Base-by-base conservation (phyloP, 176 grass and related monocot genomes). In the Carex cristatella region DNA sequence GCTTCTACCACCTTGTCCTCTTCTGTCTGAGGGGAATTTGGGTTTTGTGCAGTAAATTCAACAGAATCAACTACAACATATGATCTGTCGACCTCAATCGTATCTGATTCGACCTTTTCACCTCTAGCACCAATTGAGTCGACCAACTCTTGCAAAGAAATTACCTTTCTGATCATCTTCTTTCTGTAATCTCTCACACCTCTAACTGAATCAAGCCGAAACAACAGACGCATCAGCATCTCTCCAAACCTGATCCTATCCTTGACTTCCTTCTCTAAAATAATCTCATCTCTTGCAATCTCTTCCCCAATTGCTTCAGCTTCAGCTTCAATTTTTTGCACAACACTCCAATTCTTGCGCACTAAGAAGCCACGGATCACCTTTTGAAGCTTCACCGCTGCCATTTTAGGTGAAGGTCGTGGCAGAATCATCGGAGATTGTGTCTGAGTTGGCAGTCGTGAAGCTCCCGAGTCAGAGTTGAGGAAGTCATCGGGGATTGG, bases 91-190 rank as follows among this genome's bases (percentile, higher is more conserved):
- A 70, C 37, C 88, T 88, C 71, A 13, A 28, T 37, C 13, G 31
- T 79, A 32, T 28, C 72, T 11, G 32, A 83, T 40, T 68, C 58
- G 33, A 6, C 19, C 13, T 74, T 53, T 15, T 56, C 1, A 27
- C 40, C 54, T 64, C 1, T 44, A 5, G 82, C 44, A 28, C 87
- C 71, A 1, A 97, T 65, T 2, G 90, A 85, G 61, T 94, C 95
- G 2, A 98, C 79, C 6, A 86, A 85, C 3, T 97, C 90, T 81
- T 97, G 94, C 5, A 97, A 83, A 54, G 79, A 75, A 38, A 97
- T 89, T 19, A 93, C 92, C 35, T 65, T 82, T 53, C 35, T 88
- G 53, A 89, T 82, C 65, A 97, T 92, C 86, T 69, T 84, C 79
- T 65, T 84, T 65, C 94, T 65, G 37, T 91, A 97, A 69, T 89